A percentile compares a stretch with the other conserved stretches of the same genome.
These are phyloP conservation scores for Fusarium dlaminii DNA, from an alignment of 2,329 filamentous ascomycete species.

Conservation along the genomic window DNA sequence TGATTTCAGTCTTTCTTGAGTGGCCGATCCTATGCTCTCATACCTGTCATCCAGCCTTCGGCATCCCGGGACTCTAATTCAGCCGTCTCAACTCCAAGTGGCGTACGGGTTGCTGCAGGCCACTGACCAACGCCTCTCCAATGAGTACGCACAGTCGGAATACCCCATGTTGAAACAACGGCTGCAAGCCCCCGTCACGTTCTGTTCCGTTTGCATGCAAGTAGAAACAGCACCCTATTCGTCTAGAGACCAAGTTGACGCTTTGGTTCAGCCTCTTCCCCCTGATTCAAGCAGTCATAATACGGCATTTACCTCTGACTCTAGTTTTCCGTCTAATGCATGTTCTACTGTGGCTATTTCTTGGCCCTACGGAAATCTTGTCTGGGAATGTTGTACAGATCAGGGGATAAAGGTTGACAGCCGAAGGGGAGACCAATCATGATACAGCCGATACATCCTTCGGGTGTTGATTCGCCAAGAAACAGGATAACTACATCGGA, in stretches of 20 bases:
- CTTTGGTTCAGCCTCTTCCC: conserved; percentile 1
- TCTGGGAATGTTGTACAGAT: conserved; percentile 25
- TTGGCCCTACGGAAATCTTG: conserved; percentile 20
- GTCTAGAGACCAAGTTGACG: not conserved
- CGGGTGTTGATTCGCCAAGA: conserved; percentile 13
- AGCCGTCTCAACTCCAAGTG: conserved; percentile 20
- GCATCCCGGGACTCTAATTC: conserved; percentile 9
- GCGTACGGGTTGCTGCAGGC: conserved; percentile 38
- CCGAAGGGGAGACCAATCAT: conserved; percentile 35
- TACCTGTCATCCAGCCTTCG: conserved; percentile 6
- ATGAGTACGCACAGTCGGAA: conserved; percentile 34
- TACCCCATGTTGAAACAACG: conserved; percentile 30
- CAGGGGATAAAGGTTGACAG: conserved; percentile 13
- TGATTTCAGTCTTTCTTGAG: not conserved
- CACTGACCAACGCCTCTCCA: conserved; percentile 3
- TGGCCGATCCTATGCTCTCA: not conserved
- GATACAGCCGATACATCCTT: conserved; percentile 25
- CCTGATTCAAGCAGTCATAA: conserved; percentile 14
- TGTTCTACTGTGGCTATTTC: conserved; percentile 6
- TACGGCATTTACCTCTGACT: not conserved
- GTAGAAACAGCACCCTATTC: conserved; percentile 4
- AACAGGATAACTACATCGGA: conserved; percentile 7
- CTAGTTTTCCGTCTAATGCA: not conserved
- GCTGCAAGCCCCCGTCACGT: conserved; percentile 23
- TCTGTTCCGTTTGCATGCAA: conserved; percentile 14